Evolutionary conservation across 192 early-diverging fungal species (phyloP).

Genomic region (Chytriomyces hyalinus): DNA sequence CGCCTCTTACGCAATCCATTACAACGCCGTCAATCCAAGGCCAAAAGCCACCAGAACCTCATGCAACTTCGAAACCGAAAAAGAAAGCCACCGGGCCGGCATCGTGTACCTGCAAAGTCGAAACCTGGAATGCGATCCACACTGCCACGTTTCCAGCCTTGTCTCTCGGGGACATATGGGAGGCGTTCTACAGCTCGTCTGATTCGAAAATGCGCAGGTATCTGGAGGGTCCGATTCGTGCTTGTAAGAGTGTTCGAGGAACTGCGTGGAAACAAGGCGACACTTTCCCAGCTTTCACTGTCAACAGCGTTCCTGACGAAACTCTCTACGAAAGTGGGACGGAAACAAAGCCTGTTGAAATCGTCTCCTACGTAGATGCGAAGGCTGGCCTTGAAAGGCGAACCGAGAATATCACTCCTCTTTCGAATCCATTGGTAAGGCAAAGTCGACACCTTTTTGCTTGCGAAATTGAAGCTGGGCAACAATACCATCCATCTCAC

Average conservation of each 20-base stretch:
- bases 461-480: neutral
- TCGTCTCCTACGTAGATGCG: neutral
- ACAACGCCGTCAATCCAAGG: neutral
- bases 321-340: neutral
- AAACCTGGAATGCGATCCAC: slow-evolving; percentile 21
- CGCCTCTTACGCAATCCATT: neutral
- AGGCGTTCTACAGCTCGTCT: slow-evolving; percentile 2
- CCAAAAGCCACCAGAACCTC: neutral
- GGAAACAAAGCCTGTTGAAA: neutral
- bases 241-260: neutral
- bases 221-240: neutral
- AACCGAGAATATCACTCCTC: slow-evolving; percentile 36
- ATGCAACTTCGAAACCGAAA: slow-evolving; percentile 11
- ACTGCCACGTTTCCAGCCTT: slow-evolving; percentile 19
- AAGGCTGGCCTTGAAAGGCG: slow-evolving; percentile 30
- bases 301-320: slow-evolving; percentile 10
- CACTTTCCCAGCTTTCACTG: slow-evolving; percentile 1
- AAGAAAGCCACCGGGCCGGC: neutral
- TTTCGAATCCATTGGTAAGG: slow-evolving; percentile 34
- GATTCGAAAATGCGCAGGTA: neutral
- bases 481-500: neutral
- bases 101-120: slow-evolving; percentile 11
- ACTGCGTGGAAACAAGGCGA: neutral
- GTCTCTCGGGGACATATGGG: slow-evolving; percentile 6
- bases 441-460: neutral